phyloP scores from a whole-genome alignment of 176 grass and related monocot species.

The Guadua angustifolia region DNA sequence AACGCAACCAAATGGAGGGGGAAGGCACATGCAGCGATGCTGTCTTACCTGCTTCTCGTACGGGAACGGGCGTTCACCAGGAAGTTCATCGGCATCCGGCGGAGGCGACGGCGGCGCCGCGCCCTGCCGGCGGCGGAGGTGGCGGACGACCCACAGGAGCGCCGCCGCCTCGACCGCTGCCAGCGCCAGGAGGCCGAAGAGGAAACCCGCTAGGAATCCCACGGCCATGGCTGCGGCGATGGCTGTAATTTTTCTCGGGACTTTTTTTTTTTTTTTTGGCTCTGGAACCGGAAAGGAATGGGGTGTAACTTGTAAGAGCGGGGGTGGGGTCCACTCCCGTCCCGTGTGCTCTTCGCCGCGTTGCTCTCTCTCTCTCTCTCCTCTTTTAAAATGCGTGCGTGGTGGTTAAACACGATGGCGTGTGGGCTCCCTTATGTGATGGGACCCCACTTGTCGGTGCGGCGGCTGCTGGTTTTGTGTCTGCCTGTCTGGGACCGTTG shows the following conservation, averaged over 20 bases:
- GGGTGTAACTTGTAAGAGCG: constrained; percentile 39
- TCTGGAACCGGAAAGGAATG: constrained; percentile 8
- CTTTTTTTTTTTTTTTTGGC: background rate
- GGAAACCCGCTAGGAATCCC: constrained; percentile 64
- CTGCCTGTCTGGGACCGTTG: no score
- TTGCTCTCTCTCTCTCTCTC: background rate
- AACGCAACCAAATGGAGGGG: background rate
- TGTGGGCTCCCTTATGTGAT: background rate
- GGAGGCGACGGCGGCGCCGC: background rate
- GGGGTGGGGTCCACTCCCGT: background rate
- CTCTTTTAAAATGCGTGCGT: no score
- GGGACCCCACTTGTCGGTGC: background rate
- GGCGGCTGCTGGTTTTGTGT: no score
- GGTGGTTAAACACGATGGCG: background rate
- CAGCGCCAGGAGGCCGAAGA: constrained; percentile 61
- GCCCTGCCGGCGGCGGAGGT: constrained; percentile 46
- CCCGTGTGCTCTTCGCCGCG: constrained; percentile 34
- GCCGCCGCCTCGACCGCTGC: constrained; percentile 53
- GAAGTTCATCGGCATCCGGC: constrained; percentile 48
- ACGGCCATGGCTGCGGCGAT: constrained; percentile 46
- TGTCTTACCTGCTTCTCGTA: constrained; percentile 67
- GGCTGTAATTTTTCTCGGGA: background rate
- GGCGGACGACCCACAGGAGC: constrained; percentile 47
- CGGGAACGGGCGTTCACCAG: constrained; percentile 53
- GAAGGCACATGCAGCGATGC: background rate